Evolutionary conservation across 805 yeast genomes (phyloP), one percentile per base, ranked within the genome.

Genomic region (Hanseniaspora meyeri): DNA sequence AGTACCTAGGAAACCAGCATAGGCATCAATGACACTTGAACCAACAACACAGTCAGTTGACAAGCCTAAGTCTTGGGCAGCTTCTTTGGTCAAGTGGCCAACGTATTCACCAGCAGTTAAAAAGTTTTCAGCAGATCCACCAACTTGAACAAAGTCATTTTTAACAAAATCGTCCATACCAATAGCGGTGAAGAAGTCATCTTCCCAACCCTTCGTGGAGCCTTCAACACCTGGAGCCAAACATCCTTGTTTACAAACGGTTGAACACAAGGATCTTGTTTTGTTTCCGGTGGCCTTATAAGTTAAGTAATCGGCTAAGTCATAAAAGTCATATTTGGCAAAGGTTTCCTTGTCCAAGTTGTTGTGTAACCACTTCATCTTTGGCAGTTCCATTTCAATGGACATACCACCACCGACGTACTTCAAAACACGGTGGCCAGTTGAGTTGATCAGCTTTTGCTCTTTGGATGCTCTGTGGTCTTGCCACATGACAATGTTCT

Each of bases 1-100:
- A 1, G 97, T 93, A 57, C 98, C 98, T 57, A 93, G 80, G 97
- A 97, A 93, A 47, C 98, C 98, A 4, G 97, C 95, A 66, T 93
- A 93, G 6, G 97, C 97, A 68, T 93, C 98, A 66, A 93, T 93
- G 40, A 93, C 95, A 66, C 96, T 97, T 0, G 95, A 83, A 8
- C 96, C 97, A 43, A 93, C 97, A 36, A 81, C 79, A 70, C 95
- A 85, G 53, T 76, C 75, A 24, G 85, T 77, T 10, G 93, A 78
- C 60, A 93, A 76, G 11, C 97, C 97, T 64, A 93, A 75, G 56
- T 87, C 89, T 45, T 75, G 77, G 24, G 97, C 97, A 4, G 96
- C 79, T 43, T 71, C 63, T 31, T 72, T 72, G 19, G 79, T 74
- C 60, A 93, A 75, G 53, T 81, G 74, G 34, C 97, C 97, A 29